Conservation (phyloP, 2,329 filamentous ascomycete genomes). For the Monosporascus sp. region DNA sequence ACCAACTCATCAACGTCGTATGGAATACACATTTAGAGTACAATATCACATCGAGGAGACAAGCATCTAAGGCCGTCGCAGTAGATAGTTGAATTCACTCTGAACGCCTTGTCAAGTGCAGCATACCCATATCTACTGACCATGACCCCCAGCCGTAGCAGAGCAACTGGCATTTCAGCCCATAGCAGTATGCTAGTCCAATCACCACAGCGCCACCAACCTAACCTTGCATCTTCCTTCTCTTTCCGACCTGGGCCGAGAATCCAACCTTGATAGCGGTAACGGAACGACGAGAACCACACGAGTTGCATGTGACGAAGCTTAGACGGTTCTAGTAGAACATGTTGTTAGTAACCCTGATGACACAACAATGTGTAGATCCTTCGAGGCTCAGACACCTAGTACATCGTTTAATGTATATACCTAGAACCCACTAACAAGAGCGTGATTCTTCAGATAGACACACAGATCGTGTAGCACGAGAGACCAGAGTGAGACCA, state of each 20-base stretch:
- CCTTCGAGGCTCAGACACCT: no score
- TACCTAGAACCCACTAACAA: no score
- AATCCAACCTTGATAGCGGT: slow-evolving; percentile 99
- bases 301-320: slow-evolving; percentile 96
- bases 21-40: no score
- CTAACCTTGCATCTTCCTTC: slow-evolving; percentile 89
- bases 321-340: slow-evolving; percentile 77
- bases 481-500: neutral
- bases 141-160: neutral
- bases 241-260: slow-evolving; percentile 98
- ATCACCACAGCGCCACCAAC: slow-evolving; percentile 5
- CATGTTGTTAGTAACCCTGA: neutral
- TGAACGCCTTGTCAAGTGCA: neutral
- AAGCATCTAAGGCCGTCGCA: neutral
- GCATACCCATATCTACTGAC: neutral
- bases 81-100: neutral
- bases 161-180: neutral
- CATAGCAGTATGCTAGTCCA: neutral
- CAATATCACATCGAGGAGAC: no score
- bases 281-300: slow-evolving; percentile 78
- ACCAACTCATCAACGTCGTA: no score
- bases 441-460: no score
- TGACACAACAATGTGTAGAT: neutral
- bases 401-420: no score
- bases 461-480: no score